Base-by-base conservation (phyloP, 2,329 filamentous ascomycete genomes). In the Dichotomopilus funicola region DNA sequence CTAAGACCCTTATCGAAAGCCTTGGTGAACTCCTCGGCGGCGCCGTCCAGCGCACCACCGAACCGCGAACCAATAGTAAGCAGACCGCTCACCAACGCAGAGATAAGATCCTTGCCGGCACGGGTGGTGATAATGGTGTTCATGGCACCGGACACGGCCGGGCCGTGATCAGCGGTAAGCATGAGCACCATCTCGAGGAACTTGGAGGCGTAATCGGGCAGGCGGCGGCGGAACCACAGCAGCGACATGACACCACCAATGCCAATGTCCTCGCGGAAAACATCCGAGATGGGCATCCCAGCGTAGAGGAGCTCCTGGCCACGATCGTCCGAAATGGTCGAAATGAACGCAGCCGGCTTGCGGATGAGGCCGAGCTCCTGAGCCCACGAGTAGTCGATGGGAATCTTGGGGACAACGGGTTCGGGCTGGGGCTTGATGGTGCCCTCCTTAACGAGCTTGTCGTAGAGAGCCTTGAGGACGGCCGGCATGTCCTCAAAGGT, bases 121-220 rank as follows among this genome's bases (percentile, higher is more conserved):
- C 94, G 89, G 58, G 94, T 99, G 61, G 94, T 99, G 73, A 99
- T 97, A 74, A 99, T 99, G 73, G 94, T 99, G 87, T 99, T 99
- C 94, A 99, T 99, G 74, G 94, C 94, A 83, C 94, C 94, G 67
- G 94, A 99, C 67, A 99, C 94, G 67, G 94, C 94, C 53, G 94
- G 94, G 76, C 94, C 94, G 85, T 99, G 94, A 72, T 99, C 94
- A 67, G 94, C 94, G 71, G 94, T 99, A 71, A 99, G 85, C 94
- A 99, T 99, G 74, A 99, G 92, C 64, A 99, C 94, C 94, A 99
- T 99, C 82, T 99, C 94, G 66, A 99, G 79, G 83, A 99, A 99
- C 79, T 95, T 95, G 82, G 90, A 95, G 70, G 94, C 94, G 73
- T 96, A 97, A 70, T 87, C 80, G 62, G 94, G 94, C 61, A 99